These are phyloP conservation scores for Pterocarpus macrocarpus DNA, from an alignment of 306 rosid genomes.

Conservation along the genomic window DNA sequence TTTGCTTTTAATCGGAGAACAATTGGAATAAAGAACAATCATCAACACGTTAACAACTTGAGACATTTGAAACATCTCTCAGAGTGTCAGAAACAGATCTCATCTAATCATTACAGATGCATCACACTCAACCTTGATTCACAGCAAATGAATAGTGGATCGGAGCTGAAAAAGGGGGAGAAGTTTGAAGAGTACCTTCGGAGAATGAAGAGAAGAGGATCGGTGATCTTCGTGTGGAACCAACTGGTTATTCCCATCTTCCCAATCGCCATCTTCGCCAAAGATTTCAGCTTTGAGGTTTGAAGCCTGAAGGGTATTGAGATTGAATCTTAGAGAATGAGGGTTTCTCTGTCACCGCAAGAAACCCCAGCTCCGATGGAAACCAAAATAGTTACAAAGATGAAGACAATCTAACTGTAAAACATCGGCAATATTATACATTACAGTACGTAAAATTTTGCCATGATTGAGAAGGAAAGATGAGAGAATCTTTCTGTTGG, in stretches of 20 bases:
- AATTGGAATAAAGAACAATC: conserved; percentile 32
- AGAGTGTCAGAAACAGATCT: conserved; percentile 28
- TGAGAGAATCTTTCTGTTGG: too few relatives aligned
- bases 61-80: not conserved
- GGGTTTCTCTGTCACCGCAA: too few relatives aligned
- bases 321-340: too few relatives aligned
- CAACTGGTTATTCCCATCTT: conserved; percentile 53
- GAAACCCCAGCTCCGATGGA: not conserved
- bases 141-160: not conserved
- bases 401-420: too few relatives aligned
- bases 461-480: too few relatives aligned
- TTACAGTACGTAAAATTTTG: too few relatives aligned
- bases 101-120: conserved; percentile 1
- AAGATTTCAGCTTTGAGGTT: conserved; percentile 26
- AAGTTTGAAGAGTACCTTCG: conserved; percentile 60
- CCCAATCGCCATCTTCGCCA: conserved; percentile 48
- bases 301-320: not conserved
- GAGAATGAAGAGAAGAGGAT: conserved; percentile 75
- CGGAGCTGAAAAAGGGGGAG: not conserved
- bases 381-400: too few relatives aligned
- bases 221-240: conserved; percentile 71
- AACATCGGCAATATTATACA: too few relatives aligned
- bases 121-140: not conserved
- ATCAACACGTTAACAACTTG: not conserved
- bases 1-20: not conserved